Evolutionary conservation across 257 asterid genomes (phyloP), one percentile per base, ranked within the genome.

Genomic region (Petunia axillaris): DNA sequence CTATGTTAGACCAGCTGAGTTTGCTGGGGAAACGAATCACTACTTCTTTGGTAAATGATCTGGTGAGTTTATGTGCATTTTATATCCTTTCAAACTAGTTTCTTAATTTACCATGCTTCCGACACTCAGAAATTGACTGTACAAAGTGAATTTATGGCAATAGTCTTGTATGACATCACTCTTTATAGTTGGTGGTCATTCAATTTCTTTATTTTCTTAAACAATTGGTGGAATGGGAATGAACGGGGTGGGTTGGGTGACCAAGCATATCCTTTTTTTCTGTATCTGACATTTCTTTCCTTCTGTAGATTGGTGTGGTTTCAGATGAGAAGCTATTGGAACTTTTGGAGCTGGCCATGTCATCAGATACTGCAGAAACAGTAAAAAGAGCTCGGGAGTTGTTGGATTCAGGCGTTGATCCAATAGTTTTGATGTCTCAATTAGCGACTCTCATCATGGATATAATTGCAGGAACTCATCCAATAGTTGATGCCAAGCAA

Each of bases 1-100:
- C 98, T 36, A 91, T 94, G 97, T 67, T 94, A 60, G 99, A 96
- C 80, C 99, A 96, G 88, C 87, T 92, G 90, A 96, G 98, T 85
- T 89, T 96, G 89, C 88, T 96, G 77, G 98, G 98, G 74, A 94
- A 91, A 74, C 88, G 88, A 84, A 93, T 96, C 86, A 90, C 98
- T 13, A 80, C 90, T 75, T 88, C 98, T 87, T 87, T 96, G 86
- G 98, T 94, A 89, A 91, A 96, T 86, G 98, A 96, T 83, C 94
- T 94, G 80, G 99, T 96, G 87, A 96, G 98, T 91, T 50, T 64
- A 46, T 44, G 44, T 64, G 7, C 35, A 36, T 65, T n/a, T 79
- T 79, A 50, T 50, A 52, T 36, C 81, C 64, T 62, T 52, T 59
- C 79, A 43, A 65, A 63, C 41, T 53, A 46, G 53, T 46, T 8